Evolutionary conservation across 2,329 filamentous ascomycete genomes (phyloP), one percentile per base, ranked within the genome.

Genomic region (Alternaria incomplexa): DNA sequence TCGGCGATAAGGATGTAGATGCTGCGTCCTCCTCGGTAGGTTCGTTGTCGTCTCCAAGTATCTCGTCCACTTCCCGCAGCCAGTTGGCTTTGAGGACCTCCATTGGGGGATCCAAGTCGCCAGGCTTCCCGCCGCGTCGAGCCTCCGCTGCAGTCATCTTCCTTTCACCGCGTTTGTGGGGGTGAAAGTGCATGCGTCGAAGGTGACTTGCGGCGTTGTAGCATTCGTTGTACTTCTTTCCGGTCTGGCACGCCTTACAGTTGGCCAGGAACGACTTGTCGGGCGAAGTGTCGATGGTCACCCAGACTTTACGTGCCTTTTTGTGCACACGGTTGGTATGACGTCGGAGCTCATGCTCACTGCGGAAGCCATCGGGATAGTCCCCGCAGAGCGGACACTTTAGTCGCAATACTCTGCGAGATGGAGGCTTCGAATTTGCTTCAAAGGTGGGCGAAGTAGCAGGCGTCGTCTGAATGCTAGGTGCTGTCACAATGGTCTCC

Each of bases 191-290:
- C 10, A 91, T 91, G 54, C 94, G 89, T 30, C 94, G 87, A 22
- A 98, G 86, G 78, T 98, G 95, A 4, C 93, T 94, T 0, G 93
- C 93, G 1, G 93, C 94, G 73, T 97, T 97, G 81, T 98, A 97
- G 81, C 97, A 96, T 30, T 92, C 92, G 12, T 92, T 92, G 72
- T 98, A 98, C 68, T 87, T 87, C 83, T 97, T 97, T 56, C 86
- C 83, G 17, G 85, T 86, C 54, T 86, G 86, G 79, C 95, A 98
- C 30, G 91, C 87, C 80, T 97, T 97, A 86, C 94, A 97, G 67
- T 92, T 91, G 28, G 85, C 84, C 22, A 97, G 86, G 43, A 93
- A 90, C 78, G 86, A 80, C 86, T 85, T 80, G 82, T 88, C 79
- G 68, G 85, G 76, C 80, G 87, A 83, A 28, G 86, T 87, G 70